Percentiles rank a stretch among this genome's conserved stretches.
These are phyloP conservation scores for Leccinum variicolor DNA, from an alignment of 768 basidiomycete genomes.

Conservation along the genomic window DNA sequence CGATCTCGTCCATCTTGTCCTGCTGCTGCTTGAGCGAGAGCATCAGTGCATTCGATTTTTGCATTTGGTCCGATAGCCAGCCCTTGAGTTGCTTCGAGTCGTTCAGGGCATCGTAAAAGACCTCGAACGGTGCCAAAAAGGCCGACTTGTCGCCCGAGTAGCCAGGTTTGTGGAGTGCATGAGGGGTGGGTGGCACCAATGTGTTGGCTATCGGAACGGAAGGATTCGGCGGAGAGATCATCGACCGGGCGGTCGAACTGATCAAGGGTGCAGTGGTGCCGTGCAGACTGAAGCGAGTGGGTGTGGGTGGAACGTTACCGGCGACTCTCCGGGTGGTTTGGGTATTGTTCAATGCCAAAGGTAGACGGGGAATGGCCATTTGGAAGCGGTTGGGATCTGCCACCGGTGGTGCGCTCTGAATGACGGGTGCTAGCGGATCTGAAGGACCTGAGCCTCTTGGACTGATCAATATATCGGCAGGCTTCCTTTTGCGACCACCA, in stretches of 20 bases:
- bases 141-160: slow-evolving; percentile 66
- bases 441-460: slow-evolving; percentile 52
- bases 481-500: slow-evolving; percentile 63
- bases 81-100: slow-evolving; percentile 76
- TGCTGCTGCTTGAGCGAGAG: slow-evolving; percentile 55
- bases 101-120: slow-evolving; percentile 81
- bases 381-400: slow-evolving; percentile 43
- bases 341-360: slow-evolving; percentile 41
- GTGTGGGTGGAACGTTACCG: slow-evolving; percentile 69
- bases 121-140: slow-evolving; percentile 79
- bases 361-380: slow-evolving; percentile 69
- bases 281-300: slow-evolving; percentile 57
- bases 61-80: slow-evolving; percentile 74
- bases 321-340: slow-evolving; percentile 49
- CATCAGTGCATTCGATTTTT: slow-evolving; percentile 56
- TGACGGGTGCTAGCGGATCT: slow-evolving; percentile 59
- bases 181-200: slow-evolving; percentile 67
- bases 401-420: slow-evolving; percentile 76
- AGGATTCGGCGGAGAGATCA: slow-evolving; percentile 51
- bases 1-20: slow-evolving; percentile 57
- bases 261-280: slow-evolving; percentile 13
- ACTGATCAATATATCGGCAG: slow-evolving; percentile 76
- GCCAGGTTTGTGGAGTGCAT: slow-evolving; percentile 57
- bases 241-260: slow-evolving; percentile 28
- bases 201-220: slow-evolving; percentile 67